Percentiles rank a stretch among this genome's conserved stretches.
These are phyloP conservation scores for Plantago elongata DNA, from an alignment of 257 asterid species.

Conservation along the genomic window DNA sequence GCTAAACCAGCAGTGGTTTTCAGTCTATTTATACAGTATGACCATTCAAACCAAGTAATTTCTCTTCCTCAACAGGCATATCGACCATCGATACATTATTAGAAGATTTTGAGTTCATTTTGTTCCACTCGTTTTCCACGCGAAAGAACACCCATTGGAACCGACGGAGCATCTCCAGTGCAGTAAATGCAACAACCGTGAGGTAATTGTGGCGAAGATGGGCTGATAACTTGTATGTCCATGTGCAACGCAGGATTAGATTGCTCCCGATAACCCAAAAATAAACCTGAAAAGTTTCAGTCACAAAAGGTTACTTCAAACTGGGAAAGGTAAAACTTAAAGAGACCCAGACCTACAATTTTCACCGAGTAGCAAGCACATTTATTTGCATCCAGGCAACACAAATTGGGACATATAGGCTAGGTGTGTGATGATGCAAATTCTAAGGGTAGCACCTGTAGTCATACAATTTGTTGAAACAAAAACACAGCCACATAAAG, in stretches of 20 bases:
- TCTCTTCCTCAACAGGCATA: conserved; percentile 57
- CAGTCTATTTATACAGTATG: conserved; percentile 46
- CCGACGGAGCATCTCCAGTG: conserved; percentile 79
- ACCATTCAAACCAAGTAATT: conserved; percentile 53
- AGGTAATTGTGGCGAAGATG: conserved; percentile 91
- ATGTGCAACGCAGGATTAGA: conserved; percentile 82
- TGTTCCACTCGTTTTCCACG: conserved; percentile 89
- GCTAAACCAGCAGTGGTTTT: conserved; percentile 15
- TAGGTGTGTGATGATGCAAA: too few relatives aligned
- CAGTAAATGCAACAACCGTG: conserved; percentile 65
- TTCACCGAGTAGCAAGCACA: too few relatives aligned
- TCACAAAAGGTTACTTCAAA: background rate
- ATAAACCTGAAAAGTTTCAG: conserved; percentile 55
- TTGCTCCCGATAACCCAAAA: conserved; percentile 84
- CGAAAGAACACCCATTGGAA: conserved; percentile 96
- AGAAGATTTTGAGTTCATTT: conserved; percentile 47
- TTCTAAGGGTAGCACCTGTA: too few relatives aligned
- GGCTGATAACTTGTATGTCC: conserved; percentile 97
- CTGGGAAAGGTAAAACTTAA: background rate
- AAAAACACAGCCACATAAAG: too few relatives aligned
- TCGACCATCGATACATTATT: conserved; percentile 48
- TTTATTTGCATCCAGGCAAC: too few relatives aligned
- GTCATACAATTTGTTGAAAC: too few relatives aligned
- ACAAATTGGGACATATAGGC: too few relatives aligned
- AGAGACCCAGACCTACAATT: background rate